phyloP scores from a whole-genome alignment of 306 rosid species.

The Malus asiatica region DNA sequence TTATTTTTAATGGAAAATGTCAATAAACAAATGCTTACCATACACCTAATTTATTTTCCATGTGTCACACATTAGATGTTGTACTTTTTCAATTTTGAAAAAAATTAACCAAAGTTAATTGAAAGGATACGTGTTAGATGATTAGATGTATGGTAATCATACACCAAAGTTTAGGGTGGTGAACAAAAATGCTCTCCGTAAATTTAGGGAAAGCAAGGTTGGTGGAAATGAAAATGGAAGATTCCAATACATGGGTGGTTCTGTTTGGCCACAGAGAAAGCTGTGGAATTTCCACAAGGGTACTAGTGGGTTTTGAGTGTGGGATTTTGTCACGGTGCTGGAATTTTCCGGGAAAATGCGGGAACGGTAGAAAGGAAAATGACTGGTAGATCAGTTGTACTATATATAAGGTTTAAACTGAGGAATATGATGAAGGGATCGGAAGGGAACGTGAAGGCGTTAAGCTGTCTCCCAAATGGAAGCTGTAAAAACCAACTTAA shows the following conservation, averaged over 20 bases:
- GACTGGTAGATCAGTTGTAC: not conserved
- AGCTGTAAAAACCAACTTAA: slow-evolving; percentile 26
- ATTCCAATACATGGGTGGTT: slow-evolving; percentile 38
- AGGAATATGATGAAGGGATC: not conserved
- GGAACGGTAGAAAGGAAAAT: slow-evolving; percentile 7
- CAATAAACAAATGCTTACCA: slow-evolving; percentile 7
- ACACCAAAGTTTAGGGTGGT: no score
- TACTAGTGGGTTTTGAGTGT: not conserved
- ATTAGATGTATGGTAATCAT: no score
- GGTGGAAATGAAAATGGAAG: slow-evolving; percentile 28
- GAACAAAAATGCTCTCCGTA: no score
- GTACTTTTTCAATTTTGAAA: no score
- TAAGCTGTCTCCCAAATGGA: slow-evolving; percentile 59
- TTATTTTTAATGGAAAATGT: not conserved
- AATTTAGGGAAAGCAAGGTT: slow-evolving; percentile 1
- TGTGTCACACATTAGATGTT: no score
- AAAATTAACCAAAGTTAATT: no score
- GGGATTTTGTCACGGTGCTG: slow-evolving; percentile 38
- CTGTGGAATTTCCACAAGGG: not conserved
- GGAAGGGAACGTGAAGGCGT: slow-evolving; percentile 19
- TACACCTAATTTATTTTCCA: no score
- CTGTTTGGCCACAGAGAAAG: slow-evolving; percentile 36
- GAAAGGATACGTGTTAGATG: no score
- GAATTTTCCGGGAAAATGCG: slow-evolving; percentile 42
- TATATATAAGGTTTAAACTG: not conserved